These are phyloP conservation scores for Phalaenopsis hybrid DNA, from an alignment of 116 monocot species.

Conservation along the genomic window DNA sequence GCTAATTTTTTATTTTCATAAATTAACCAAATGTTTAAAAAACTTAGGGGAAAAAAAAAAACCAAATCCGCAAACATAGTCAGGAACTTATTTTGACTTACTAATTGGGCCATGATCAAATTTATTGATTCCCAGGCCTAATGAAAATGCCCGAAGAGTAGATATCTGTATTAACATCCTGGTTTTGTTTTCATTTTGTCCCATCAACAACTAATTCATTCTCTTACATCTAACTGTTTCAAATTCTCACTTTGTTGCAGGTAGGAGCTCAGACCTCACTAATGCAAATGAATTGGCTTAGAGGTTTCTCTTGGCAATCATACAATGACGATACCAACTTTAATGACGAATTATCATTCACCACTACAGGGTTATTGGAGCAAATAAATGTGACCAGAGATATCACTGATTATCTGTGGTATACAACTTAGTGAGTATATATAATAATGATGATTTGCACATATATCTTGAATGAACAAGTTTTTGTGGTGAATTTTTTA, in stretches of 20 bases:
- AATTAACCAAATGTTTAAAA: too few species aligned
- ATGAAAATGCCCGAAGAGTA: too few species aligned
- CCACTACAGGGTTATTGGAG: conserved; percentile 57
- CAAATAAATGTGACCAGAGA: conserved; percentile 81
- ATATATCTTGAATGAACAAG: not conserved
- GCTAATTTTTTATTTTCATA: too few species aligned
- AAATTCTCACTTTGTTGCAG: conserved; percentile 19
- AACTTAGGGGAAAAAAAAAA: too few species aligned
- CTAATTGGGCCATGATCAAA: too few species aligned
- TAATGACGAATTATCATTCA: conserved; percentile 35
- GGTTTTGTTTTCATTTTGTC: too few species aligned
- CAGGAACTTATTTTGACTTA: too few species aligned
- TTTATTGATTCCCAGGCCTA: too few species aligned
- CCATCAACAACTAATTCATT: too few species aligned
- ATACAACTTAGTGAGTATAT: conserved; percentile 74
- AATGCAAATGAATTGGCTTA: conserved; percentile 49
- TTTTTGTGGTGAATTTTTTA: not conserved
- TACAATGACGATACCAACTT: conserved; percentile 41
- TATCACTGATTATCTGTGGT: conserved; percentile 85
- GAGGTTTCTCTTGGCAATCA: conserved; percentile 41
- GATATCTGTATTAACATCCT: too few species aligned
- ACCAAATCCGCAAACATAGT: too few species aligned
- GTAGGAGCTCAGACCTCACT: conserved; percentile 37
- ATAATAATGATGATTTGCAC: not conserved
- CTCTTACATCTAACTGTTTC: not conserved